Base-by-base conservation (phyloP, 2,329 filamentous ascomycete species). In the Fusarium austroafricanum region DNA sequence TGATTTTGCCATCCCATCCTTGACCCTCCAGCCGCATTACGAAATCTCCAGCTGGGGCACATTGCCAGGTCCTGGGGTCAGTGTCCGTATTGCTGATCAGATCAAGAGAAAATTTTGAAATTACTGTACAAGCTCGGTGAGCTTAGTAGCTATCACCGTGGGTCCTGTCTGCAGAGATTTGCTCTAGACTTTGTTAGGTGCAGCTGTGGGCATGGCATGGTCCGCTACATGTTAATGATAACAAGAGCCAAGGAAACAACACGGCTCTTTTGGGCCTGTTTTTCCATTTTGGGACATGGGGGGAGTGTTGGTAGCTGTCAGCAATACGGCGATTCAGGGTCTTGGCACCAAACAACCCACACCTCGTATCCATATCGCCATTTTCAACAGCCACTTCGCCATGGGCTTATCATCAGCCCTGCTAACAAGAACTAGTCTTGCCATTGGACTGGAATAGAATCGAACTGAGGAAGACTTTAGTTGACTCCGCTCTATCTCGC, bases 291-390 rank as follows among this genome's bases (percentile, higher is more conserved):
- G 54, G 72, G 63, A 67, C 38, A 31, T 47, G 53, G 58, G 53
- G 59, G 64, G 67, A 71, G 63, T 68, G 47, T 44, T 43, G 18
- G 63, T 45, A 62, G 56, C 35, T 67, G 71, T 68, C 61, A 73
- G 68, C 72, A 65, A 61, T 71, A 74, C 72, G 68, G 62, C 54
- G 45, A 61, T 61, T 64, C 60, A 69, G 63, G 70, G 66, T 59
- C 49, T 65, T 64, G 55, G 57, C 55, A 65, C 56, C 46, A 21
- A 47, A 43, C 39, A 67, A 52, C 61, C 67, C 68, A 58, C 56
- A 72, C 70, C 72, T 74, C 72, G 72, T 74, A 74, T 74, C 71
- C 61, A 63, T 62, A 69, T 74, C 64, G 67, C 72, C 69, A 71
- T 71, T 71, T 64, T 49, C 49, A 60, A 70, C 58, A 74, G 60